Evolutionary conservation across 768 basidiomycete species (phyloP), one percentile per base, ranked within the genome.

Genomic region (Cystofilobasidium macerans): DNA sequence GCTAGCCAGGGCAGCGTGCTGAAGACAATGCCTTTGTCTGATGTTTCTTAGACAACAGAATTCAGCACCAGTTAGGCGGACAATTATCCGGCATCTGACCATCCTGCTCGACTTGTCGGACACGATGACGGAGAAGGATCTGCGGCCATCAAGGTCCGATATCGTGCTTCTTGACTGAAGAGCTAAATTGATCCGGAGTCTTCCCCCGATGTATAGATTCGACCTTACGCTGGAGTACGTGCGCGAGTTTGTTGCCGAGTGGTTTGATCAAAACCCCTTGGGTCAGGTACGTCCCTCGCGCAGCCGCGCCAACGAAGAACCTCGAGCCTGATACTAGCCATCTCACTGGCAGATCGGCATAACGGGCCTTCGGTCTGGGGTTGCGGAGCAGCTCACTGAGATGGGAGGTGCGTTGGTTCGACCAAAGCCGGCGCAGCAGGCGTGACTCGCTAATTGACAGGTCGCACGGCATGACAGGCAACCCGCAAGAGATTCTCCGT

Each of bases 191-290:
- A 32, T 64, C 0, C 7, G 1, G 3, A 0, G 7, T 62, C 18
- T 83, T 65, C 30, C 40, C 53, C 4, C n/a, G n/a, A 16, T 0
- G 14, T 28, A 0, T 60, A 77, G 95, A 64, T 93, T 94, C 71
- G 93, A 95, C 73, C 76, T 99, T 36, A 86, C 85, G 71, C 78
- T 98, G 51, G 86, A 92, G 72, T 94, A 93, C 74, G 83, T 91
- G 18, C 83, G 91, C 65, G 89, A 89, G 71, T 99, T 98, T 70
- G 82, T 98, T 33, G 79, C 82, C 9, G 95, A 99, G 75, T 99
- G 94, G 93, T 99, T 98, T 76, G 95, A 99, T 77, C 95, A 98
- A 78, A 99, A 99, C 73, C 95, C 95, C 0, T 80, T 99, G 16
- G 93, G 94, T 26, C 95, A 98, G 64, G 71, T 72, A 33, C 57